Conservation (phyloP, 108 stramenopile genomes). For the Schizochytrium sp. region DNA sequence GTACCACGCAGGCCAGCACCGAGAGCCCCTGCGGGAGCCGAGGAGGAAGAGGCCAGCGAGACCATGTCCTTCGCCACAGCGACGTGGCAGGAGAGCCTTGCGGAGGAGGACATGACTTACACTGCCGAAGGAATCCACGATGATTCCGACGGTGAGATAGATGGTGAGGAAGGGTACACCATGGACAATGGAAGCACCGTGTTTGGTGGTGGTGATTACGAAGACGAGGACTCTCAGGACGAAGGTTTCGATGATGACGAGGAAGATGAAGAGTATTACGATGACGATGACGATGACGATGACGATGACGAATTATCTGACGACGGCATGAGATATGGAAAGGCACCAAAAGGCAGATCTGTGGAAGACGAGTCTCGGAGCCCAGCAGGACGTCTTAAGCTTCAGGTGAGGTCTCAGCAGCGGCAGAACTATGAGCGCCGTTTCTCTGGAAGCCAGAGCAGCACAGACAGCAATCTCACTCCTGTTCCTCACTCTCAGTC, state of each 20-base stretch:
- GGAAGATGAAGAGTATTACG: not conserved
- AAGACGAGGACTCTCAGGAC: not conserved
- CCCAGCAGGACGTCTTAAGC: not conserved
- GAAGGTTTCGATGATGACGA: not conserved
- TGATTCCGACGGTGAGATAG: not conserved
- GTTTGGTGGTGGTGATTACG: not conserved
- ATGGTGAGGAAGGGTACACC: not conserved
- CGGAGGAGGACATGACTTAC: not conserved
- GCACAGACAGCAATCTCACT: no score
- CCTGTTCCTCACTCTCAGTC: no score
- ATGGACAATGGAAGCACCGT: not conserved
- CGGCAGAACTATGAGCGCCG: no score
- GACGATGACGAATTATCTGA: not conserved
- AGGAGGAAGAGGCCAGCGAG: conserved; percentile 27
- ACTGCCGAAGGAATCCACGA: not conserved
- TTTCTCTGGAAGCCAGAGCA: no score
- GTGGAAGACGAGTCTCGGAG: not conserved
- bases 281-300: conserved; percentile 30
- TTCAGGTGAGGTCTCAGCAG: no score
- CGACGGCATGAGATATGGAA: not conserved
- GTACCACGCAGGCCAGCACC: conserved; percentile 14
- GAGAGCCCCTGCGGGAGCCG: not conserved
- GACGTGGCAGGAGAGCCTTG: conserved; percentile 50
- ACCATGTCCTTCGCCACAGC: conserved; percentile 42
- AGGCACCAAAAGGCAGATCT: not conserved